phyloP scores from a whole-genome alignment of 164 flowering plant genomes.

The Chimonanthus praecox region DNA sequence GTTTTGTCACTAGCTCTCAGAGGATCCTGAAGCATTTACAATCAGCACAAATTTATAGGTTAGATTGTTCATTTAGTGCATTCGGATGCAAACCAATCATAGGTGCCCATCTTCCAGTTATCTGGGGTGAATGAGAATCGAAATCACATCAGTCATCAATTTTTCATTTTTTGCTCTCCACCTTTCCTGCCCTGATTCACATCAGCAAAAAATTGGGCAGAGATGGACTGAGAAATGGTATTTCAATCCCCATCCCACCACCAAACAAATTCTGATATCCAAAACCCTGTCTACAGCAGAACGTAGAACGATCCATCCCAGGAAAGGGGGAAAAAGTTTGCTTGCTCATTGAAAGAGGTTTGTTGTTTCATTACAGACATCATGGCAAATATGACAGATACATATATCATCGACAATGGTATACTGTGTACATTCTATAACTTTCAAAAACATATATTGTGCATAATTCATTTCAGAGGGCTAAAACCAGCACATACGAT shows the following conservation, averaged over 20 bases:
- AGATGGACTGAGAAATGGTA: neutral
- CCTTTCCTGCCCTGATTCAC: neutral
- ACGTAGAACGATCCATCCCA: no score
- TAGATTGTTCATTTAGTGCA: neutral
- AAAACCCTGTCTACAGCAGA: no score
- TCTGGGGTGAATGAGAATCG: neutral
- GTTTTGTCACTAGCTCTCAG: conserved; percentile 90
- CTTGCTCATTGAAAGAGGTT: no score
- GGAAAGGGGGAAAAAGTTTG: no score
- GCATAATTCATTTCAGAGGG: neutral
- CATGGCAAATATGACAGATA: no score
- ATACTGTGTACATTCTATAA: no score
- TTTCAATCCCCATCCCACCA: neutral
- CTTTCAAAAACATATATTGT: no score
- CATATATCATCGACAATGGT: no score
- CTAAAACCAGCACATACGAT: neutral
- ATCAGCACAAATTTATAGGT: neutral
- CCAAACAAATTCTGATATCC: no score
- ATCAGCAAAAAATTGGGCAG: neutral
- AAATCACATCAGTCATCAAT: neutral
- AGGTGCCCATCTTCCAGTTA: neutral
- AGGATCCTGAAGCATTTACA: conserved; percentile 57
- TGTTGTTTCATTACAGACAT: no score
- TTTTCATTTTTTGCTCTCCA: no score
- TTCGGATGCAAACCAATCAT: neutral